These are phyloP conservation scores for Tetracladium marchalianum DNA, from an alignment of 495 filamentous ascomycete genomes.

Conservation along the genomic window DNA sequence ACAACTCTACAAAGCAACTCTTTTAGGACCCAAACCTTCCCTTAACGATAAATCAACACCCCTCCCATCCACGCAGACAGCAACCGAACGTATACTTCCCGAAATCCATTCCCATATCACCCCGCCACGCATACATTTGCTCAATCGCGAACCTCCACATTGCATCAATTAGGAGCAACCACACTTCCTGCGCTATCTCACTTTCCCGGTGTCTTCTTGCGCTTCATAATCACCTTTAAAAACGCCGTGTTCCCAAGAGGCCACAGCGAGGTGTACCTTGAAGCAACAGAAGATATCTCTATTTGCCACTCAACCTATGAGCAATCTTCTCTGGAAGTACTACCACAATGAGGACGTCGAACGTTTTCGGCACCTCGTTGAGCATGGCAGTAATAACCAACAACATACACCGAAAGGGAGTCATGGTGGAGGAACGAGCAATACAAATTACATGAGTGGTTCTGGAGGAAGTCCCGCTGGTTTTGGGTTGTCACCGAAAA, in stretches of 20 bases:
- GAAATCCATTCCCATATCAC: too few species aligned
- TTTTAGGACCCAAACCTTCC: too few species aligned
- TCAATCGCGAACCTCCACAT: too few species aligned
- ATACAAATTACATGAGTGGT: constrained; percentile 12
- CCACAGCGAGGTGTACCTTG: constrained; percentile 71
- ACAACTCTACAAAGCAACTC: too few species aligned
- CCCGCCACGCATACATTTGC: too few species aligned
- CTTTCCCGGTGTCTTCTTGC: constrained; percentile 16
- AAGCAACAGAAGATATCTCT: constrained; percentile 47
- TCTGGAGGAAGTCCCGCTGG: constrained; percentile 14
- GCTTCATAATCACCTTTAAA: constrained; percentile 47
- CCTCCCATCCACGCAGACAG: too few species aligned
- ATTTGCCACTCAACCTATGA: constrained; percentile 63
- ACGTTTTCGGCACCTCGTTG: constrained; percentile 74
- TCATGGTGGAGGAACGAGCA: constrained; percentile 18
- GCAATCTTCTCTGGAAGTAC: constrained; percentile 87
- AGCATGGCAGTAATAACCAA: constrained; percentile 46
- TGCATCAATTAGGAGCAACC: too few species aligned
- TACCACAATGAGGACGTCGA: constrained; percentile 96
- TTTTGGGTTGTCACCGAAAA: constrained; percentile 36
- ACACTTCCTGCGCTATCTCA: too few species aligned
- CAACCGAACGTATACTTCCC: too few species aligned
- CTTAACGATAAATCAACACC: too few species aligned
- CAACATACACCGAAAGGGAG: constrained; percentile 33
- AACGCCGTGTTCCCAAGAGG: constrained; percentile 70